Base-by-base conservation (phyloP, 163 green algal species). In the Scenedesmus sp. region DNA sequence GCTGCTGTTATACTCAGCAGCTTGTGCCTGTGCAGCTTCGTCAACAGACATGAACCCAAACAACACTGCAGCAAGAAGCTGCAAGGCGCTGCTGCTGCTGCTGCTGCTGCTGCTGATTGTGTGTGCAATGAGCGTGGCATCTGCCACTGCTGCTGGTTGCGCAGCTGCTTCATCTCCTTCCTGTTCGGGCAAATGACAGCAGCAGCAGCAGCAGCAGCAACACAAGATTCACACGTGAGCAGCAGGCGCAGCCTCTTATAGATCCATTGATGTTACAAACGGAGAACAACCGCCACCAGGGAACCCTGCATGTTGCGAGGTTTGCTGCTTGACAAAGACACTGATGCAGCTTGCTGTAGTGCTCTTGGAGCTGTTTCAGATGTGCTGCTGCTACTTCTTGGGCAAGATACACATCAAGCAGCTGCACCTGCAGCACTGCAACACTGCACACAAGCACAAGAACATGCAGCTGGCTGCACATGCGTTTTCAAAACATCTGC, bases 31-130 rank as follows among this genome's bases (percentile, higher is more conserved):
- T 52, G 67, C 0, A 9, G 52, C 20, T 1, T 67, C 66, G 1
- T 67, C 85, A n/a, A 66, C 66, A 67, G 85, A 16, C 34, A n/a
- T 46, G 62, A 83, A 55, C 0, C 64, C 85, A 54, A 57, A 82
- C 10, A 66, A 2, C 15, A 56, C 64, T 13, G 59, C 84, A 60
- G 60, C 34, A 76, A 89, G 16, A 20, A n/a, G 20, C 9, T 15
- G 12, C 16, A 57, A 57, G 23, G 15, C 52, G n/a, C 57, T 77
- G n/a, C 84, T 79, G 84, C 84, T 89, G 84, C 62, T 89, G 84
- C 84, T 89, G 84, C 60, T 89, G 26, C 8, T 56, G 74, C n/a
- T 82, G 74, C 10, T 15, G 81, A 89, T 12, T 52, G 62, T 26
- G 10, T 59, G 26, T 79, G 84, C 84, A 64, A 81, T 60, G 16